Conservation (phyloP, 305 asterid genomes). For the Fraxinus floribunda region DNA sequence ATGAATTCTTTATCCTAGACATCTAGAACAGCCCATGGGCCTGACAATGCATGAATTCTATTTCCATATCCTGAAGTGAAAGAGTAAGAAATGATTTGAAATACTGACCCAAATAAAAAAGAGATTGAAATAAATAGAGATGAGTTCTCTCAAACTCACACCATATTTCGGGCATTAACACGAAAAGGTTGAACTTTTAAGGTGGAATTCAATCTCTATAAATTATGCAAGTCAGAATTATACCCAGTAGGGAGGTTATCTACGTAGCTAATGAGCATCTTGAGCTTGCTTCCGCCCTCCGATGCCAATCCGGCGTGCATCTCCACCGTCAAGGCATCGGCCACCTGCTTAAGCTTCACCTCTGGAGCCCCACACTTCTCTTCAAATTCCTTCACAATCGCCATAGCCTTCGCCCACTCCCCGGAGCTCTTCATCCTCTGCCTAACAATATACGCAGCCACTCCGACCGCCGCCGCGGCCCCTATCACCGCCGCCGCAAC, state of each 20-base stretch:
- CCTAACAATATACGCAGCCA: conserved; percentile 58
- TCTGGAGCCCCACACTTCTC: conserved; percentile 67
- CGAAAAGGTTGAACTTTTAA: background rate
- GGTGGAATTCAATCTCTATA: background rate
- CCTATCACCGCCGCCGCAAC: conserved; percentile 74
- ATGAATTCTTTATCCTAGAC: background rate
- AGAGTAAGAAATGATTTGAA: background rate
- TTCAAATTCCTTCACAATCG: conserved; percentile 60
- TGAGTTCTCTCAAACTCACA: background rate
- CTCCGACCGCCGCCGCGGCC: conserved; percentile 64
- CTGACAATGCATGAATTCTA: background rate
- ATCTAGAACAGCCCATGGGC: background rate
- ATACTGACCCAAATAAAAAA: background rate
- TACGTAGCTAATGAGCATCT: conserved; percentile 79
- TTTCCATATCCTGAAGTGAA: background rate
- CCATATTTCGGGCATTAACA: background rate
- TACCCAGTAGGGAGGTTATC: conserved; percentile 82
- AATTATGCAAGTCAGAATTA: background rate
- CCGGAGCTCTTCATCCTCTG: conserved; percentile 57
- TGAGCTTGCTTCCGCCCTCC: conserved; percentile 78
- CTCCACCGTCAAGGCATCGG: conserved; percentile 82
- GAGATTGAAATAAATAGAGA: background rate
- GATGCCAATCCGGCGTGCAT: conserved; percentile 86
- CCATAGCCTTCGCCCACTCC: conserved; percentile 55
- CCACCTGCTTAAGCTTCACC: conserved; percentile 58